phyloP scores from a whole-genome alignment of 176 grass and related monocot genomes.

The Rhipidocladum racemiflorum region DNA sequence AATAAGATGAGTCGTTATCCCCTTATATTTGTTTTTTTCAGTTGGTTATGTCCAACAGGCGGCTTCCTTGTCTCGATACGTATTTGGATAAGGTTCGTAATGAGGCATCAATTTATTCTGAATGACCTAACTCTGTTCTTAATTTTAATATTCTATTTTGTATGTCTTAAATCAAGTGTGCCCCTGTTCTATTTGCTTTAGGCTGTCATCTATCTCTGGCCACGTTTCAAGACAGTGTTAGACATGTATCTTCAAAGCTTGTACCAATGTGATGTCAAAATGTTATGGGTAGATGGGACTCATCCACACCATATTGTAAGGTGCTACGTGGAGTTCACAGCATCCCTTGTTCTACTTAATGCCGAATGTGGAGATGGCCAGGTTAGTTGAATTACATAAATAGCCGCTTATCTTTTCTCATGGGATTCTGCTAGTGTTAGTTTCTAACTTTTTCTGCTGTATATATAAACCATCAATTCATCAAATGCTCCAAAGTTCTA shows the following conservation, averaged over 20 bases:
- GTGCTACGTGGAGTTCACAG: conserved; percentile 80
- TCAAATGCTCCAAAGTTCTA: not conserved
- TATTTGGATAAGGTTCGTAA: conserved; percentile 80
- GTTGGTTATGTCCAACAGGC: conserved; percentile 75
- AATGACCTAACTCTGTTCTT: not conserved
- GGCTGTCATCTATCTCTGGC: conserved; percentile 72
- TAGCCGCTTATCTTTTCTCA: not conserved
- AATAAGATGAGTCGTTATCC: not conserved
- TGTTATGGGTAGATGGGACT: conserved; percentile 66
- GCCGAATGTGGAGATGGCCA: conserved; percentile 86
- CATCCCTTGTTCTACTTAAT: conserved; percentile 88
- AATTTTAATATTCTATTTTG: not conserved
- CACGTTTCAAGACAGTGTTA: conserved; percentile 84
- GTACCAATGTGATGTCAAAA: conserved; percentile 50
- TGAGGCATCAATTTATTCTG: not conserved
- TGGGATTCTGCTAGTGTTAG: not conserved
- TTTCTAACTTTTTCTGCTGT: not conserved
- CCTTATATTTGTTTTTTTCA: conserved; percentile 47
- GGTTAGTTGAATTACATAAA: conserved; percentile 48
- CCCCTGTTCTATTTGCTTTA: conserved; percentile 25
- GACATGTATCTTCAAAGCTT: conserved; percentile 84
- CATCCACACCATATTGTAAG: conserved; percentile 80
- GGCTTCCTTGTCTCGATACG: conserved; percentile 66
- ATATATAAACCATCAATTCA: not conserved
- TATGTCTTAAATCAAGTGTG: not conserved